Base-by-base conservation (phyloP, 2,329 filamentous ascomycete genomes). In the Cytospora chrysosperma region DNA sequence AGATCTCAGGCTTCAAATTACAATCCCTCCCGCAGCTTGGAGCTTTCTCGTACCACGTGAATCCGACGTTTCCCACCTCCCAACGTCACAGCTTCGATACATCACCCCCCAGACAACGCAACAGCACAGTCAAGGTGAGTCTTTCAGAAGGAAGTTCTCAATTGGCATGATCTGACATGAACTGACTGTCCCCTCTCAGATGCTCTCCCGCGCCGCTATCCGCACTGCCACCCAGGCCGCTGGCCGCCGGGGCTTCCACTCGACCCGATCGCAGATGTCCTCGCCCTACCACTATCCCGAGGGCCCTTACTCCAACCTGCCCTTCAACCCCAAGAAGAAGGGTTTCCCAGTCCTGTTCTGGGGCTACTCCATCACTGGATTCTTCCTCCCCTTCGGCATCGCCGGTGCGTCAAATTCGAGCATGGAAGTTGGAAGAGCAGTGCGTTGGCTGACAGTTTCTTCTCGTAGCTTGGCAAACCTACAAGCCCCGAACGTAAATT, bases 241-340 rank as follows among this genome's bases (percentile, higher is more conserved):
- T 67, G 85, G 89, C 85, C 92, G 93, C 83, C 93, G 95, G 79
- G 92, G 90, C 82, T 97, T 99, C 89, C 90, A 93, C 79, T 88
- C 92, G 75, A 96, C 94, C 77, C 91, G 92, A 67, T 68, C 90
- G 76, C 92, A 91, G 78, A 82, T 96, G 77, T 86, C 84, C 73
- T 96, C 92, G 77, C 93, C 93, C 69, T 97, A 96, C 89, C 95
- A 99, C 85, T 99, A 99, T 84, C 90, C 94, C 72, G 94, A 98
- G 84, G 95, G 94, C 69, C 91, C 94, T 75, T 90, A 92, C 80
- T 89, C 85, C 84, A 98, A 97, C 86, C 81, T 99, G 70, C 95
- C 95, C 70, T 99, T 99, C 88, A 96, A 99, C 85, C 91, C 95
- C 70, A 85, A 92, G 82, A 94, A 88, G 76, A 91, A 88, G 81